phyloP scores from a whole-genome alignment of 805 yeast species.

The Yamadazyma ubonensis region DNA sequence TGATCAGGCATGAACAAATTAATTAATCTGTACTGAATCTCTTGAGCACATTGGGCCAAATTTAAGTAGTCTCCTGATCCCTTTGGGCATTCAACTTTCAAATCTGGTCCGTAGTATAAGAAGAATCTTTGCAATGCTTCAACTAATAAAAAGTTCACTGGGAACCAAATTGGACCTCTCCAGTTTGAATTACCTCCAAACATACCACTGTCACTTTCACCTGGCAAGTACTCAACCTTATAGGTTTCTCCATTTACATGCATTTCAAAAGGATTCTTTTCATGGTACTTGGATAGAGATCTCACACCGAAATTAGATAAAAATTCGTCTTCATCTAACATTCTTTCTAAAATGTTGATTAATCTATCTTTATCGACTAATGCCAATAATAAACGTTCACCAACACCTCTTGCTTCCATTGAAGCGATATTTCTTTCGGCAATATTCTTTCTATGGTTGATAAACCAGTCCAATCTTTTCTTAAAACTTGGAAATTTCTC shows the following conservation, averaged over 20 bases:
- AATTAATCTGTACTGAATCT: conserved; percentile 81
- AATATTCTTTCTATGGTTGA: conserved; percentile 63
- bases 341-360: conserved; percentile 66
- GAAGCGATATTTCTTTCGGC: conserved; percentile 85
- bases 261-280: conserved; percentile 81
- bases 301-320: conserved; percentile 83
- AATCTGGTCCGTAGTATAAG: conserved; percentile 80
- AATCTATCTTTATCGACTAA: conserved; percentile 80
- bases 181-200: conserved; percentile 97
- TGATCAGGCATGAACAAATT: conserved; percentile 70
- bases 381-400: conserved; percentile 76
- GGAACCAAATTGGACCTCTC: conserved; percentile 98
- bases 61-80: conserved; percentile 76
- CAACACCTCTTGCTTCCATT: conserved; percentile 75
- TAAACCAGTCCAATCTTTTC: conserved; percentile 81
- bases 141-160: conserved; percentile 79
- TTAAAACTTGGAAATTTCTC: conserved; percentile 79
- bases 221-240: conserved; percentile 73
- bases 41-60: conserved; percentile 88
- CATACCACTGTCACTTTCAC: conserved; percentile 88
- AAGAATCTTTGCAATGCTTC: conserved; percentile 87
- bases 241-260: conserved; percentile 74
- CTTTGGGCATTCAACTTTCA: conserved; percentile 84
- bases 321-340: conserved; percentile 86
- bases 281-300: conserved; percentile 83